A percentile compares a stretch with the other conserved stretches of the same genome.
These are phyloP conservation scores for Globisporangium camurandrum DNA, from an alignment of 352 stramenopile species.

Conservation along the genomic window DNA sequence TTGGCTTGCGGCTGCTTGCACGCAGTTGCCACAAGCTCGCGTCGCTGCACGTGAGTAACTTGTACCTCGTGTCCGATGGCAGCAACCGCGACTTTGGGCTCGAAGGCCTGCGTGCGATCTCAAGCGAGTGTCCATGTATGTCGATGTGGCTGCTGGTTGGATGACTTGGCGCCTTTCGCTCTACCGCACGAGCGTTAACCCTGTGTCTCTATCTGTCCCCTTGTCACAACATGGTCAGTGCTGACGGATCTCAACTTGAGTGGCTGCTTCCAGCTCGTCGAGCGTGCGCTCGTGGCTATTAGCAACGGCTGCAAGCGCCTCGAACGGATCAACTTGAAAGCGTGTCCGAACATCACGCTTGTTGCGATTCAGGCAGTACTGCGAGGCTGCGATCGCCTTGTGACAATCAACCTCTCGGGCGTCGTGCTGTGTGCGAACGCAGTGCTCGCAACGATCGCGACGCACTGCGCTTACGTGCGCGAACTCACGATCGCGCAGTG, in stretches of 20 bases:
- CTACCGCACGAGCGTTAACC: not conserved
- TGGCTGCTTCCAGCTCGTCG: constrained; percentile 79
- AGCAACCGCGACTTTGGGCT: constrained; percentile 88
- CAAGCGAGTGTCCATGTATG: constrained; percentile 34
- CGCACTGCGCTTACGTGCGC: constrained; percentile 20
- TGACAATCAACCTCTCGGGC: constrained; percentile 43
- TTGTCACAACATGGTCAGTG: constrained; percentile 9
- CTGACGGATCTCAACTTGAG: constrained; percentile 49
- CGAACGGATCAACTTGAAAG: constrained; percentile 63
- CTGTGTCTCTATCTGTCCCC: not conserved
- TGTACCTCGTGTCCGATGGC: constrained; percentile 92
- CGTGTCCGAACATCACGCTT: constrained; percentile 78
- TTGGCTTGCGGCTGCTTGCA: constrained; percentile 79
- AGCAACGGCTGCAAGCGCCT: constrained; percentile 43
- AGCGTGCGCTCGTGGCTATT: constrained; percentile 76
- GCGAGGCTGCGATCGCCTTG: constrained; percentile 36
- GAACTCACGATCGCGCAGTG: constrained; percentile 60
- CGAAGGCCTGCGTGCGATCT: constrained; percentile 87
- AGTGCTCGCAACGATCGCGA: constrained; percentile 40
- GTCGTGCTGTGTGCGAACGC: constrained; percentile 53
- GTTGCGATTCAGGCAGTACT: constrained; percentile 54
- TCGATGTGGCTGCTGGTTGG: not conserved
- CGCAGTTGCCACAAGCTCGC: constrained; percentile 77
- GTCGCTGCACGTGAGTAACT: constrained; percentile 58
- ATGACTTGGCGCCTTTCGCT: not conserved